Evolutionary conservation across 192 early-diverging fungal species (phyloP).

Genomic region (Umbelopsis sp.): DNA sequence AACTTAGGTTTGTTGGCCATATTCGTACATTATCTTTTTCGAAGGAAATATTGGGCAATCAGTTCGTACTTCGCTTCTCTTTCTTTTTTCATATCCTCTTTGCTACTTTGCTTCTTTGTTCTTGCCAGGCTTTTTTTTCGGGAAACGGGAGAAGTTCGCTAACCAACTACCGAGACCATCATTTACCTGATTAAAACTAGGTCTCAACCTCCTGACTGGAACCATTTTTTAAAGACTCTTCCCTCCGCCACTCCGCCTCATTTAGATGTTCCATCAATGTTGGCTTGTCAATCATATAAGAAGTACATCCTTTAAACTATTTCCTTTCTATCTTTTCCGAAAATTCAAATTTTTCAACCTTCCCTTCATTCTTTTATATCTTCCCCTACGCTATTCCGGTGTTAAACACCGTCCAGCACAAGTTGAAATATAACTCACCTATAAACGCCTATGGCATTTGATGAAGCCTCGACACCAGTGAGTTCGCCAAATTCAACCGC

Average conservation of each 20-base stretch:
- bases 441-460: conserved; percentile 6
- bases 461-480: conserved; percentile 3
- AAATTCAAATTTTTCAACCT: neutral
- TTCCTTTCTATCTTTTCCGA: neutral
- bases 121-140: no score
- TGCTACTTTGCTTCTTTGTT: no score
- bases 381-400: neutral
- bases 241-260: conserved; percentile 17
- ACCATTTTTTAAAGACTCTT: neutral
- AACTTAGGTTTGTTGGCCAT: neutral
- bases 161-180: no score
- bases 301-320: neutral
- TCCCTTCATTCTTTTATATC: neutral
- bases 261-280: conserved; percentile 20
- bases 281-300: conserved; percentile 22
- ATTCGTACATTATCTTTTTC: no score
- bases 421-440: neutral
- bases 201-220: conserved; percentile 19
- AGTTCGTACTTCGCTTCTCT: no score
- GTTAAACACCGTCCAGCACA: neutral
- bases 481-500: conserved; percentile 7
- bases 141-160: no score
- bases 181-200: neutral
- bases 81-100: no score
- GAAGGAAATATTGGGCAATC: no score